Conservation (phyloP, 2,329 filamentous ascomycete species). For the Sporothrix humicola region DNA sequence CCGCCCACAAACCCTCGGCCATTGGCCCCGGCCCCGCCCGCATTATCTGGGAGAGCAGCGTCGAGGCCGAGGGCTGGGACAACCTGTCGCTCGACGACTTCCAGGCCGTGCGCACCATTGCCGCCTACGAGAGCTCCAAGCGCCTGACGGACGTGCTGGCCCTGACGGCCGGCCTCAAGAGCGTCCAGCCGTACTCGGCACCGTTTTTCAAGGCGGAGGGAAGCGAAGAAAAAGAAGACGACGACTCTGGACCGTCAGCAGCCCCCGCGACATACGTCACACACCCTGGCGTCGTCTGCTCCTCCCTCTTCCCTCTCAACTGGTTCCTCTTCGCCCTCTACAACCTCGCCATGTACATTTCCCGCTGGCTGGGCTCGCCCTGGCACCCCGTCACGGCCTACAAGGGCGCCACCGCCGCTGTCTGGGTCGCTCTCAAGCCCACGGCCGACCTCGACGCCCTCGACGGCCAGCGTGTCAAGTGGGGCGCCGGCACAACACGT, state of each 20-base stretch:
- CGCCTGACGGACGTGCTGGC: conserved; percentile 82
- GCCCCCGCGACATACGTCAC: conserved; percentile 70
- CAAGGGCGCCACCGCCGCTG: conserved; percentile 74
- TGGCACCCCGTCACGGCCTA: conserved; percentile 86
- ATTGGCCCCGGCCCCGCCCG: conserved; percentile 56
- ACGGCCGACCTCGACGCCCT: conserved; percentile 65
- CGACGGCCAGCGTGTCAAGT: conserved; percentile 69
- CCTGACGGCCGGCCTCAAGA: conserved; percentile 73
- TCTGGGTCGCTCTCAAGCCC: conserved; percentile 76
- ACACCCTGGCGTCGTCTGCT: conserved; percentile 87
- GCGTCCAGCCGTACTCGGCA: conserved; percentile 61
- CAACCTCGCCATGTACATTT: conserved; percentile 69
- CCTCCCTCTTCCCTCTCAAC: conserved; percentile 77
- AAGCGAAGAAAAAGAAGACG: conserved; percentile 37
- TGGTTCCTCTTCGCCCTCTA: conserved; percentile 73
- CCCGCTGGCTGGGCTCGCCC: conserved; percentile 79
- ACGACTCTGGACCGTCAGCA: conserved; percentile 37
- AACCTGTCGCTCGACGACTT: conserved; percentile 72
- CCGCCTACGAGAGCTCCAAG: conserved; percentile 86
- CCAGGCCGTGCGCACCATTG: conserved; percentile 67
- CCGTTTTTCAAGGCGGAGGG: conserved; percentile 52
- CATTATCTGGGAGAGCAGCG: conserved; percentile 84
- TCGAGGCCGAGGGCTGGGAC: conserved; percentile 64
- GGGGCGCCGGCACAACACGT: conserved; percentile 75
- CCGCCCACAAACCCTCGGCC: conserved; percentile 41